A percentile compares a stretch with the other conserved stretches of the same genome.
Evolutionary conservation across 75 land plant species (phyloP).

Genomic region (Isoetes taiwanensis): DNA sequence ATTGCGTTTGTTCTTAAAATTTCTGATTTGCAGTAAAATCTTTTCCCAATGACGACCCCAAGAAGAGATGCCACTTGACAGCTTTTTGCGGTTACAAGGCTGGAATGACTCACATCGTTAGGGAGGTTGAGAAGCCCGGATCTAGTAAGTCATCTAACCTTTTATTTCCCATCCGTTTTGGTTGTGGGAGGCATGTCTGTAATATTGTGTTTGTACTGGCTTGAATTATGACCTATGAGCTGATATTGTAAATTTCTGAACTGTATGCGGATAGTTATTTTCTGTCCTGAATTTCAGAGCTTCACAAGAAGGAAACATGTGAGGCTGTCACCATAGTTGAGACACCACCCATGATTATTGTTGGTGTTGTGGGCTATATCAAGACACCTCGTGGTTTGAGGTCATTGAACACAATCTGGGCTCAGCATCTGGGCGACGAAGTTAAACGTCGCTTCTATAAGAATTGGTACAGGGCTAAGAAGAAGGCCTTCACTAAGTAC

Average conservation of each 20-base stretch:
- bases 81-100: slow-evolving; percentile 92
- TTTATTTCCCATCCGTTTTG: background rate
- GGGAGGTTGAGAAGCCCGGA: slow-evolving; percentile 12
- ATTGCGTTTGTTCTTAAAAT: too few species aligned
- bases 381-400: background rate
- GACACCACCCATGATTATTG: slow-evolving; percentile 7
- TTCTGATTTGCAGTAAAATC: slow-evolving; percentile 83
- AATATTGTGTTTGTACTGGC: background rate
- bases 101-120: slow-evolving; percentile 90
- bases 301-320: slow-evolving; percentile 13
- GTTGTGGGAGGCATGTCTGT: background rate
- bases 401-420: slow-evolving; percentile 56
- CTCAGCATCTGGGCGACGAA: slow-evolving; percentile 72
- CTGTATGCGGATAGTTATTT: background rate
- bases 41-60: slow-evolving; percentile 66
- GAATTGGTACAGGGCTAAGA: slow-evolving; percentile 76
- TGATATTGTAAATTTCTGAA: background rate
- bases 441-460: slow-evolving; percentile 64
- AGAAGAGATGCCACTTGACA: slow-evolving; percentile 46
- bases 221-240: background rate
- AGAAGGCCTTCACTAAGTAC: slow-evolving; percentile 75
- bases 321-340: slow-evolving; percentile 1
- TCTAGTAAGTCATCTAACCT: slow-evolving; percentile 25
- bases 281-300: slow-evolving; percentile 9
- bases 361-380: background rate